Base-by-base conservation (phyloP, 2,329 filamentous ascomycete genomes). In the Pochonia chlamydosporia region DNA sequence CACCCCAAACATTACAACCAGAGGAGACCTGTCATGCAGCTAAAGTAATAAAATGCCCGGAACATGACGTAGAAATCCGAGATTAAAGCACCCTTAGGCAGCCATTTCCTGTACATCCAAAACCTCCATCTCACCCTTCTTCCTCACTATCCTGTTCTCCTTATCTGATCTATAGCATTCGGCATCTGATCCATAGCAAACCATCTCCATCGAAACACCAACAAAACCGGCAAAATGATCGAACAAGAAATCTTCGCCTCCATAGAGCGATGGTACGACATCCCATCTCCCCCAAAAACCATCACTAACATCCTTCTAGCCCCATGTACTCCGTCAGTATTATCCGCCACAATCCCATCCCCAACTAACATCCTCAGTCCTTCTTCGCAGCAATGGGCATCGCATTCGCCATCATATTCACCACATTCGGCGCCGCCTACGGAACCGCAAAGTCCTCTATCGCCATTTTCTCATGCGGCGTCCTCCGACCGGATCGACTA, bases 341-440 rank as follows among this genome's bases (percentile, higher is more conserved):
- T 25, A 30, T 40, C 33, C 14, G 13, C 21, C 21, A 31, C 43
- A 28, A 40, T 11, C 11, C 6, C 13, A 11, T 3, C 14, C 30
- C 30, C 6, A 3, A 33, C 14, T n/a, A 5, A 23, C 35, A 36
- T 18, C n/a, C 14, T 18, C 23, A 69, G 67, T 65, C 67, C 57
- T 69, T 70, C 56, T 70, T 71, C 52, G 67, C 69, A 31, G 67
- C 67, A 39, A 60, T 71, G 51, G 68, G 68, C 44, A 69, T 67
- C 54, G 56, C 62, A 25, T 63, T 63, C 35, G 67, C 74, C 60
- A 76, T 78, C 49, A 66, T 76, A 59, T 72, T 78, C 64, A 73
- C 73, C 55, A 75, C 73, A 59, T 61, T 78, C 41, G 74, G 70
- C 43, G 69, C 70, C 44, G 63, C 68, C 43, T 72, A 72, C 53